A percentile compares a stretch with the other conserved stretches of the same genome.
Evolutionary conservation across 2,329 filamentous ascomycete genomes (phyloP).

Genomic region (Chaetomium sp.): DNA sequence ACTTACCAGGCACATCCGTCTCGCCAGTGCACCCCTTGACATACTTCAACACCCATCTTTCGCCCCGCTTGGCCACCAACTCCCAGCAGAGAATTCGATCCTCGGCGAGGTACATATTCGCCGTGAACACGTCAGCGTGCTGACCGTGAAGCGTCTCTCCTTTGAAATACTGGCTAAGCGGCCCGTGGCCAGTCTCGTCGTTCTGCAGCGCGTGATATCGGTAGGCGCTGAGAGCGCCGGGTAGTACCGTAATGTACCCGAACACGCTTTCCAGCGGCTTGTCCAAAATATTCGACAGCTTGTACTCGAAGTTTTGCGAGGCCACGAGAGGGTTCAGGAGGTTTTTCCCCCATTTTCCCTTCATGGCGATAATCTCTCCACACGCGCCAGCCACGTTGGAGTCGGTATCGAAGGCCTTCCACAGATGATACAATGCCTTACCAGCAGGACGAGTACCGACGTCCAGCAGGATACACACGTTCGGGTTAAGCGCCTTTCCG

Average conservation of each 20-base stretch:
- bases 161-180: conserved; percentile 98
- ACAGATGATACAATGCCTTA: conserved; percentile 93
- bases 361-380: conserved; percentile 96
- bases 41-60: conserved; percentile 97
- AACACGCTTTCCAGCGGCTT: conserved; percentile 97
- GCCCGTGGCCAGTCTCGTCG: conserved; percentile 91
- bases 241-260: conserved; percentile 95
- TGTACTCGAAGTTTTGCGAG: conserved; percentile 99
- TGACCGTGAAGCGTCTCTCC: conserved; percentile 95
- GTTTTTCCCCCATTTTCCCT: conserved; percentile 79
- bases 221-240: conserved; percentile 92
- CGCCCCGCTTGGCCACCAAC: conserved; percentile 89
- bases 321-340: conserved; percentile 93
- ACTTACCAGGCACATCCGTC: conserved; percentile 92
- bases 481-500: conserved; percentile 86
- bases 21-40: conserved; percentile 96
- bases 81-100: conserved; percentile 93
- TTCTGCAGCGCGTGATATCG: conserved; percentile 96
- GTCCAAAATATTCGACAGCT: conserved; percentile 98
- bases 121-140: conserved; percentile 94
- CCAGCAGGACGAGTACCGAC: conserved; percentile 90
- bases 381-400: conserved; percentile 96
- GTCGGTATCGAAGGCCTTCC: conserved; percentile 98
- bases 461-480: conserved; percentile 94
- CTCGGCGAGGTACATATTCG: conserved; percentile 92